phyloP scores from a whole-genome alignment of 2,329 filamentous ascomycete species.

The Clarireedia sp. region DNA sequence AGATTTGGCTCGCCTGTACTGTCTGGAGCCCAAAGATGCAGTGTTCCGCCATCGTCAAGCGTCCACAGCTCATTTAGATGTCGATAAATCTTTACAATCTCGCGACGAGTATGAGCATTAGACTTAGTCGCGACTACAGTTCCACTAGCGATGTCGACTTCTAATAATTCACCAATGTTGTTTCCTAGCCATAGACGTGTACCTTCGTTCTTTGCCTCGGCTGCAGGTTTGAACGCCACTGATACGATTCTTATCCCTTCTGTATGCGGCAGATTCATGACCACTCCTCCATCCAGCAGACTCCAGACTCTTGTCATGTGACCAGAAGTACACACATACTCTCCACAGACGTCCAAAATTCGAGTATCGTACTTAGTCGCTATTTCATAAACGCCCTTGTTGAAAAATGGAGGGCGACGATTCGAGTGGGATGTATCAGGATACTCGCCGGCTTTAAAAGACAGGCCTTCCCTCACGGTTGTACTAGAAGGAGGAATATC shows the following conservation, averaged over 20 bases:
- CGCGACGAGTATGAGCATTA: constrained; percentile 67
- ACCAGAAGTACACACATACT: constrained; percentile 79
- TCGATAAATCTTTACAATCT: constrained; percentile 78
- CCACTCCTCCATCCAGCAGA: constrained; percentile 67
- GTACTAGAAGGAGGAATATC: constrained; percentile 12
- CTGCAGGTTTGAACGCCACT: constrained; percentile 76
- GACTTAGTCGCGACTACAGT: constrained; percentile 60
- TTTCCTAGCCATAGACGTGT: constrained; percentile 82
- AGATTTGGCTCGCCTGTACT: constrained; percentile 64
- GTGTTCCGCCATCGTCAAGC: constrained; percentile 77
- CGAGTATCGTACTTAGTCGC: constrained; percentile 79
- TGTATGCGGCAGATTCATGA: constrained; percentile 75
- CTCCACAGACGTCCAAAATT: constrained; percentile 79
- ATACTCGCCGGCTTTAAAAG: constrained; percentile 44
- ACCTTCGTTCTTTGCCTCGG: constrained; percentile 72
- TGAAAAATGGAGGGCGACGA: constrained; percentile 69
- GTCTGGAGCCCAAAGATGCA: constrained; percentile 82
- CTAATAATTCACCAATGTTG: constrained; percentile 78
- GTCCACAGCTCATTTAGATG: constrained; percentile 91
- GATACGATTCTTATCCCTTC: constrained; percentile 79
- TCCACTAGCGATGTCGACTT: constrained; percentile 73
- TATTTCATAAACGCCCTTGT: constrained; percentile 67
- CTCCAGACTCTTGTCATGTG: constrained; percentile 86
- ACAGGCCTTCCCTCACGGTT: constrained; percentile 13
- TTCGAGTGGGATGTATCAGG: constrained; percentile 82